Percentiles rank a stretch among this genome's conserved stretches.
These are phyloP conservation scores for Auricularia heimuer DNA, from an alignment of 768 basidiomycete genomes.

Conservation along the genomic window DNA sequence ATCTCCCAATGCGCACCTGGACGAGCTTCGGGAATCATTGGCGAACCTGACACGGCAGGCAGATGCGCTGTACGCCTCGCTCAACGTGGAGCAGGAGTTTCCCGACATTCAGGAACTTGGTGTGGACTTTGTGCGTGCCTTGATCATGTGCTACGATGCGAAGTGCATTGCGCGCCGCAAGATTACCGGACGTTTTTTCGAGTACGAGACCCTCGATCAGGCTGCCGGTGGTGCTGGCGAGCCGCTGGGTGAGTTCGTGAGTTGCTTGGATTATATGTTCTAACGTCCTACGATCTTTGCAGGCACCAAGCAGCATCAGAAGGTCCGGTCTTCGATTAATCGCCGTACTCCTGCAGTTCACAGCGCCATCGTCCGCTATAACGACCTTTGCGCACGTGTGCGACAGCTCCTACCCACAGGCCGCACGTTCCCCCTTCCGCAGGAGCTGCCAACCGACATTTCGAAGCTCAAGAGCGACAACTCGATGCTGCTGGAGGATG, in stretches of 20 bases:
- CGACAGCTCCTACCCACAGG: conserved; percentile 12
- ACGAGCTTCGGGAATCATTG: conserved; percentile 16
- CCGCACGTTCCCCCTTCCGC: conserved; percentile 25
- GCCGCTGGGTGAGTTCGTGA: conserved; percentile 21
- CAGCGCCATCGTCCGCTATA: conserved; percentile 22
- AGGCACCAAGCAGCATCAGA: conserved; percentile 28
- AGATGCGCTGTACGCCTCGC: conserved; percentile 24
- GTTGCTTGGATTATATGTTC: background rate
- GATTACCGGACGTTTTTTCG: conserved; percentile 26
- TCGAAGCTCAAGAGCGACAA: conserved; percentile 6
- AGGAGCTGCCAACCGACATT: conserved; percentile 23
- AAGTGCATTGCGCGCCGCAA: conserved; percentile 30
- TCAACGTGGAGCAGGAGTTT: conserved; percentile 25
- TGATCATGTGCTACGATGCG: conserved; percentile 27
- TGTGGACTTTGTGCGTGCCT: conserved; percentile 21
- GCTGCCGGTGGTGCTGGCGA: conserved; percentile 23
- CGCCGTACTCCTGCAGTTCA: conserved; percentile 23
- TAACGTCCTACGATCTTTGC: background rate
- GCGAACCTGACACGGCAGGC: conserved; percentile 15
- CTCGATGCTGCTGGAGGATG: conserved; percentile 25
- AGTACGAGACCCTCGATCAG: conserved; percentile 28
- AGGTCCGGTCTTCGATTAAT: conserved; percentile 18
- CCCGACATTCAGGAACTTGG: conserved; percentile 25
- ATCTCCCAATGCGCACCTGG: conserved; percentile 6
- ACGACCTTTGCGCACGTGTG: conserved; percentile 19